Evolutionary conservation across 2,329 filamentous ascomycete species (phyloP), one percentile per base, ranked within the genome.

Genomic region (Diaporthe destruens): DNA sequence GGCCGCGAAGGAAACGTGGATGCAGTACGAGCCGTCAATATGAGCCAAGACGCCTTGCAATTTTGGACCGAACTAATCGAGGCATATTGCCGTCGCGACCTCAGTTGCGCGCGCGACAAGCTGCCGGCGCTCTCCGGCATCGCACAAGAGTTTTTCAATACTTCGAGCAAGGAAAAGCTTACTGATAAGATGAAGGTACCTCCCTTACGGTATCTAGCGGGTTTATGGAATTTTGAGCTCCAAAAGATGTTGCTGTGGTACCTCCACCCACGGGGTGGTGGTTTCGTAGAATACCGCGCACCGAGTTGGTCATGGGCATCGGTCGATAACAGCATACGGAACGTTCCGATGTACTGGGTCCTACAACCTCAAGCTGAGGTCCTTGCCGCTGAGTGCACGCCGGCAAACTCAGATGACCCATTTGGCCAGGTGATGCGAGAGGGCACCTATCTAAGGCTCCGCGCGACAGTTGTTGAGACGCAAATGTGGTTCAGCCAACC

Each of bases 251-350:
- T 56, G 54, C 14, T 34, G 29, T 56, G 54, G 54, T 39, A 12
- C 20, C 5, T 7, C 7, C 1, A 11, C 2, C 8, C 20, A n/a
- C 20, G 3, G 9, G 0, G 8, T 12, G 42, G 1, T 9, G 1
- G 0, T n/a, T 2, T 20, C 20, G 18, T n/a, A 32, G 32, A 36
- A 56, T 56, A 56, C 29, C 54, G 54, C 54, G 54, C 54, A 32
- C 54, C 54, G 0, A 56, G 18, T n/a, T 56, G 54, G 54, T 56
- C 54, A 6, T 56, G 54, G 54, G 54, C 54, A n/a, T 56, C 54
- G 32, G 11, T n/a, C 8, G 18, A 36, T 36, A 18, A 18, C 3
- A 7, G 3, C 14, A 6, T 36, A 39, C 1, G 3, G 36, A 39
- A 1, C 36, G 12, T 12, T 14, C 36, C 36, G 12, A 12, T 39